Conservation (phyloP, 495 filamentous ascomycete genomes). For the Amorphotheca resinae region DNA sequence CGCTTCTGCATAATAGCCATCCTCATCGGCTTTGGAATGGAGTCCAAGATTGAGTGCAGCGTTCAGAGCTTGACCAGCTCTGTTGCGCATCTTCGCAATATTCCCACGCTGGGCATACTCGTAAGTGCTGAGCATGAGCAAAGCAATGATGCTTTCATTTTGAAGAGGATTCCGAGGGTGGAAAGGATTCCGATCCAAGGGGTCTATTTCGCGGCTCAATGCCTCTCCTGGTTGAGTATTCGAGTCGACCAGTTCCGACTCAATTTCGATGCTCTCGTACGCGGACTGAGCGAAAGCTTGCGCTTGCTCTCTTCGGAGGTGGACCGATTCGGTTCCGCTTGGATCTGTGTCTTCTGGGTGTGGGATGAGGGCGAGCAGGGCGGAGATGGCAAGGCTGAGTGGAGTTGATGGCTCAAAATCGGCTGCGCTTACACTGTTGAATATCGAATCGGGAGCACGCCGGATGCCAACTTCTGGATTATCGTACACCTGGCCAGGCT, state of each 20-base stretch:
- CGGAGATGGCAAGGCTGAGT: slow-evolving; percentile 42
- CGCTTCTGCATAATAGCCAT: slow-evolving; percentile 38
- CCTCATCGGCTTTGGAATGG: slow-evolving; percentile 33
- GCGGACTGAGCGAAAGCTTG: slow-evolving; percentile 43
- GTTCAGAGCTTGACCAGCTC: slow-evolving; percentile 42
- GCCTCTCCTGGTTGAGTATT: slow-evolving; percentile 39
- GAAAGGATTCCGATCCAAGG: slow-evolving; percentile 33
- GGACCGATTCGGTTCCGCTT: slow-evolving; percentile 30
- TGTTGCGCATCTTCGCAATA: slow-evolving; percentile 47
- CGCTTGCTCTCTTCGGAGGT: slow-evolving; percentile 39
- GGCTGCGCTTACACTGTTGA: slow-evolving; percentile 26
- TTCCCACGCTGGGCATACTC: slow-evolving; percentile 51
- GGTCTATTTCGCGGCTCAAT: slow-evolving; percentile 31
- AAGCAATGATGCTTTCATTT: slow-evolving; percentile 41
- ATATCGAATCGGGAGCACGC: slow-evolving; percentile 2
- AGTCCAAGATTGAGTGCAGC: slow-evolving; percentile 41
- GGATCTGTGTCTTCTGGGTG: slow-evolving; percentile 38
- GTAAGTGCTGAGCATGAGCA: slow-evolving; percentile 44
- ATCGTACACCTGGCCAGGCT: slow-evolving; percentile 30
- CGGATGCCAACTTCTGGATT: slow-evolving; percentile 29
- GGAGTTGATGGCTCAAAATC: slow-evolving; percentile 42
- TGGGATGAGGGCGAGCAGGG: slow-evolving; percentile 42
- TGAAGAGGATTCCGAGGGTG: slow-evolving; percentile 40
- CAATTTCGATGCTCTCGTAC: slow-evolving; percentile 39
- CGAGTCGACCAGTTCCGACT: slow-evolving; percentile 44